Evolutionary conservation across 2,329 filamentous ascomycete species (phyloP).

Genomic region (Hymenoscyphus albidus): DNA sequence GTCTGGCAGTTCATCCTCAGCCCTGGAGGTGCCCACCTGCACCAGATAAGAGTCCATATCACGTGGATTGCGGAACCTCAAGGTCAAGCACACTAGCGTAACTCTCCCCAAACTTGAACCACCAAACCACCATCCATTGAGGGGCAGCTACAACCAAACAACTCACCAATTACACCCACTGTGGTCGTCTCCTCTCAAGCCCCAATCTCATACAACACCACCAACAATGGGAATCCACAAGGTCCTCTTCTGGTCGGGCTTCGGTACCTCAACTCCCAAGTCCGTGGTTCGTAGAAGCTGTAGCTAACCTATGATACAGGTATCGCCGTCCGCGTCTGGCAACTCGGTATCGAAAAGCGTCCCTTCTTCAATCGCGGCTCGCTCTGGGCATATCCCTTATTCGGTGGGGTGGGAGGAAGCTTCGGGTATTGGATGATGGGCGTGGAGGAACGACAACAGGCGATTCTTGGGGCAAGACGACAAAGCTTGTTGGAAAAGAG

Average conservation of each 20-base stretch:
- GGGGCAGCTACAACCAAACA: background rate
- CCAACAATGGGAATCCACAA: conserved; percentile 39
- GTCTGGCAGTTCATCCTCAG: too few relatives aligned
- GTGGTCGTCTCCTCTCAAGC: background rate
- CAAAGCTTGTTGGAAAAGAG: conserved; percentile 83
- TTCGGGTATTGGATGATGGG: conserved; percentile 97
- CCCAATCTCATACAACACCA: conserved; percentile 2
- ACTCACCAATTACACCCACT: background rate
- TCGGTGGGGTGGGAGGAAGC: conserved; percentile 77
- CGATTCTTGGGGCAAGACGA: conserved; percentile 74
- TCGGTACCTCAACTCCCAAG: conserved; percentile 58
- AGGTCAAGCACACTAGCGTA: background rate
- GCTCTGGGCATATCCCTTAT: conserved; percentile 89
- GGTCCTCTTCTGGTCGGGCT: conserved; percentile 81
- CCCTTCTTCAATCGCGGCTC: conserved; percentile 82
- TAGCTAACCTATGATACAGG: conserved; percentile 50
- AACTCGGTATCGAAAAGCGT: conserved; percentile 97
- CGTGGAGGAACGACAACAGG: conserved; percentile 78
- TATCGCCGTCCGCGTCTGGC: conserved; percentile 88
- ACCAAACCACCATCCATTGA: conserved; percentile 8
- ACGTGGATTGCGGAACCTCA: background rate
- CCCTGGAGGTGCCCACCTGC: background rate
- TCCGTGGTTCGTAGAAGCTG: conserved; percentile 17
- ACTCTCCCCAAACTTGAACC: background rate
- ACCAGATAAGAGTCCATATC: background rate